Conservation (phyloP, 179 eudicot genomes). For the Beta macrorhiza region DNA sequence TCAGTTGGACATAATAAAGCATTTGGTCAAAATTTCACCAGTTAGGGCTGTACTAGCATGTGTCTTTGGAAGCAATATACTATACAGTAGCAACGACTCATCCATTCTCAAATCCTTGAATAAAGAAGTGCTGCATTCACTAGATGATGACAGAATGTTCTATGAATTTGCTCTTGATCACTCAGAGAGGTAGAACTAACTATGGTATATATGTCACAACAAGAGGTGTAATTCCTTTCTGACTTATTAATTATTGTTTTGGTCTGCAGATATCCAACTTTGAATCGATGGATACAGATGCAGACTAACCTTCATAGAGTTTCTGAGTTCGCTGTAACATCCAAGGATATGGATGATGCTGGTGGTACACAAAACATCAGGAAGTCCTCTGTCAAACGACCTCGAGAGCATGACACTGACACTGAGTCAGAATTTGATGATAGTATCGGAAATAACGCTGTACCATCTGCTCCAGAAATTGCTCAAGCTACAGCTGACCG, state of each 20-base stretch:
- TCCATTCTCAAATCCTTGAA: conserved; percentile 58
- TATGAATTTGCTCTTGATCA: conserved; percentile 98
- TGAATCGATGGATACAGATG: conserved; percentile 99
- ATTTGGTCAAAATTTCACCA: conserved; percentile 88
- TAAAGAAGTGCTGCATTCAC: conserved; percentile 56
- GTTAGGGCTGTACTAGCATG: conserved; percentile 96
- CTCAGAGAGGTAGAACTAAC: conserved; percentile 69
- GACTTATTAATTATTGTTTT: conserved; percentile 15
- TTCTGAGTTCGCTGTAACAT: conserved; percentile 71
- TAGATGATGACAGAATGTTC: conserved; percentile 81
- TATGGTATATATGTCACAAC: neutral
- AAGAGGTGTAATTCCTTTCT: neutral
- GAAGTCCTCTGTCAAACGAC: conserved; percentile 62
- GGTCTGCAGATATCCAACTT: conserved; percentile 81
- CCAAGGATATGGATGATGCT: conserved; percentile 48
- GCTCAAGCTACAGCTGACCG: conserved; percentile 40
- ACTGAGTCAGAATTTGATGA: conserved; percentile 81
- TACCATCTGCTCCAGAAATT: conserved; percentile 41
- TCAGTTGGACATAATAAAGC: conserved; percentile 84
- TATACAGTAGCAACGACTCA: conserved; percentile 68
- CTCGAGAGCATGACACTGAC: conserved; percentile 75
- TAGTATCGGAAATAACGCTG: conserved; percentile 37
- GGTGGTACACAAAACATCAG: conserved; percentile 36
- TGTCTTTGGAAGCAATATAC: conserved; percentile 90
- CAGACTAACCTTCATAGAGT: conserved; percentile 95